phyloP scores from a whole-genome alignment of 192 early-diverging fungal genomes.

The Ramicandelaber brevisporus region DNA sequence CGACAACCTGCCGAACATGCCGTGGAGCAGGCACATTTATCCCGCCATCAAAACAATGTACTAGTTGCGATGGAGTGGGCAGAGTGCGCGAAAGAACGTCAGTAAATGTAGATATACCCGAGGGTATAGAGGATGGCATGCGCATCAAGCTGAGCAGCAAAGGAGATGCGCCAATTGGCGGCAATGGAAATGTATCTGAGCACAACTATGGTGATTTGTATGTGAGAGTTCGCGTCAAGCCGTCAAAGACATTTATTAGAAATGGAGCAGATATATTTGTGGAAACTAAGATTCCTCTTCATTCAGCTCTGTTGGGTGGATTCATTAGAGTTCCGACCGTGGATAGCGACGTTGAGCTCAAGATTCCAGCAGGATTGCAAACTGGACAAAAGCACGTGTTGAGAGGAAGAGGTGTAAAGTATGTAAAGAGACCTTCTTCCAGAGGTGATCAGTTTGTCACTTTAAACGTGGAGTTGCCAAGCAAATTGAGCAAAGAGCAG shows the following conservation, averaged over 20 bases:
- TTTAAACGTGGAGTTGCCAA: slow-evolving; percentile 62
- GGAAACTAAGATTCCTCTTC: slow-evolving; percentile 50
- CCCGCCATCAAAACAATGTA: slow-evolving; percentile 35
- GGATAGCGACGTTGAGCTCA: slow-evolving; percentile 87
- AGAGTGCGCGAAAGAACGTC: slow-evolving; percentile 44
- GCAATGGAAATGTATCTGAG: slow-evolving; percentile 22
- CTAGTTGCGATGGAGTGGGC: slow-evolving; percentile 55
- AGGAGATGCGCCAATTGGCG: slow-evolving; percentile 57
- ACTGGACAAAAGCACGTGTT: slow-evolving; percentile 65
- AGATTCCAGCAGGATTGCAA: slow-evolving; percentile 61
- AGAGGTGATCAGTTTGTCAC: slow-evolving; percentile 83
- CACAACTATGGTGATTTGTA: slow-evolving; percentile 60
- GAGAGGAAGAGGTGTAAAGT: slow-evolving; percentile 54
- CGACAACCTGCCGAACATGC: slow-evolving; percentile 57
- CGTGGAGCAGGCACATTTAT: slow-evolving; percentile 55
- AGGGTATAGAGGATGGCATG: slow-evolving; percentile 65
- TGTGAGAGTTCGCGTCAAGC: slow-evolving; percentile 47
- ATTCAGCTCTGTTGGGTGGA: slow-evolving; percentile 74
- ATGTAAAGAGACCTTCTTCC: too few relatives aligned
- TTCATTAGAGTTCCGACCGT: slow-evolving; percentile 66
- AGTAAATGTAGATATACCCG: slow-evolving; percentile 51
- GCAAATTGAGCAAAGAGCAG: too few relatives aligned
- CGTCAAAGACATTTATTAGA: slow-evolving; percentile 53
- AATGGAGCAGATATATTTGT: slow-evolving; percentile 59
- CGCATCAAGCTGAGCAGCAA: slow-evolving; percentile 46